Evolutionary conservation across 2,329 filamentous ascomycete species (phyloP), one percentile per base, ranked within the genome.

Genomic region (Cladophialophora bantiana): DNA sequence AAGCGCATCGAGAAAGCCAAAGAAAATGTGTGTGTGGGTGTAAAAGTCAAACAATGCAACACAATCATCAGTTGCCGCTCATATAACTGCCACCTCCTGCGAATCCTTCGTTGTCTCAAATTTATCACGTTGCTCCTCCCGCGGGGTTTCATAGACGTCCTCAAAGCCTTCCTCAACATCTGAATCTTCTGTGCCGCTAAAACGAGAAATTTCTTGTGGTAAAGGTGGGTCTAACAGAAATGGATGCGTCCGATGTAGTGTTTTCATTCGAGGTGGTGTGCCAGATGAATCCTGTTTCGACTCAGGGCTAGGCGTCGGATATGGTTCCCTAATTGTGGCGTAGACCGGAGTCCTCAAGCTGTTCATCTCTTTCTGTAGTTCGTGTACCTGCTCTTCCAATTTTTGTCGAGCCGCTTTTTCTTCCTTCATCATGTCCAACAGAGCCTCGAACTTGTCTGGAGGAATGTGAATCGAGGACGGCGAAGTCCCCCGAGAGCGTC

Each of bases 381-480:
- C 71, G 6, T 76, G 72, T 2, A 83, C 75, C 70, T 84, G 80
- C 38, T 74, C 74, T 70, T 83, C 82, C 1, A 84, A 74, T 26
- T 75, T 76, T 42, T 79, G 76, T 35, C 82, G 80, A 1, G 82
- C 81, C 4, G 76, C 77, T 68, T 83, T 80, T 68, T 84, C 82
- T 56, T 80, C 75, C 5, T 80, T 77, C 12, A 84, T 75, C 1
- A 83, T 75, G 12, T 78, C 81, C 34, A 82, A 77, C 2, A 83
- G 74, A 0, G 79, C 78, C 64, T 79, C 82, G 68, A 83, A 83
- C 62, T 83, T 80, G 50, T 83, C 81, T 15, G 81, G 76, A 4
- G 81, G 66, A 26, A 70, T 65, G 15, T 65, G 67, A 32, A 68
- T 67, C 15, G 72, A 71, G 26, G 68, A 64, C 36, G 67, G 66